Evolutionary conservation across 2,329 filamentous ascomycete species (phyloP).

Genomic region (Xylariaceae sp.): DNA sequence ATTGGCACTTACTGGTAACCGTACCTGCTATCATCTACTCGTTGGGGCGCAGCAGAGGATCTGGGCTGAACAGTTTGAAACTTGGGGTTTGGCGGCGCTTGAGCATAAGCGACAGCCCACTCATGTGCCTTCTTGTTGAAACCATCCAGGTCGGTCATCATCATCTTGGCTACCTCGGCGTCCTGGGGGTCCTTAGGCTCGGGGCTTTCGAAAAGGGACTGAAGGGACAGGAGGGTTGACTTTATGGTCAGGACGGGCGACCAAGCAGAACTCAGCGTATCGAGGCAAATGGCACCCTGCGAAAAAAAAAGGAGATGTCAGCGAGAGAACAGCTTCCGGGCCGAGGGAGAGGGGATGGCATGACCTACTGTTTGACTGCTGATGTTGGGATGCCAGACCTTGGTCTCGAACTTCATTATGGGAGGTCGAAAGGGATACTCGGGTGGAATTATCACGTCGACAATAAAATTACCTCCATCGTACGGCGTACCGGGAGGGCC

Average conservation of each 20-base stretch:
- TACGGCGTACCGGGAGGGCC: slow-evolving; percentile 94
- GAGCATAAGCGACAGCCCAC: slow-evolving; percentile 85
- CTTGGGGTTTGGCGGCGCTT: slow-evolving; percentile 60
- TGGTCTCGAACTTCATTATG: slow-evolving; percentile 87
- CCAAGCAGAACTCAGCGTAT: slow-evolving; percentile 88
- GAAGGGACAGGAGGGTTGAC: slow-evolving; percentile 88
- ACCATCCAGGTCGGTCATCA: slow-evolving; percentile 74
- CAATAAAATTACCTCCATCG: slow-evolving; percentile 77
- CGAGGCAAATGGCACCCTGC: slow-evolving; percentile 94
- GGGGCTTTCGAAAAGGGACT: slow-evolving; percentile 88
- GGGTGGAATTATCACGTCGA: slow-evolving; percentile 85
- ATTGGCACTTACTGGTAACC: not conserved
- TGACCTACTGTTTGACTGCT: slow-evolving; percentile 83
- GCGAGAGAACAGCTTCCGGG: not conserved
- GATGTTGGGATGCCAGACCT: slow-evolving; percentile 97
- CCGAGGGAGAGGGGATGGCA: not conserved
- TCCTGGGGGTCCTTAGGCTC: slow-evolving; percentile 98
- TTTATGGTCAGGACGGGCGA: slow-evolving; percentile 97
- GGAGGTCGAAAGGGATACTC: slow-evolving; percentile 95
- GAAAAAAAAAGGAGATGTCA: not conserved
- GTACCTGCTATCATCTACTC: slow-evolving; percentile 55
- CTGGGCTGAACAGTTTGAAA: slow-evolving; percentile 31
- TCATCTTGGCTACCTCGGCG: slow-evolving; percentile 90
- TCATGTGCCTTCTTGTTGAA: slow-evolving; percentile 84
- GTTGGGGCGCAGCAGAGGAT: slow-evolving; percentile 49